Percentiles rank a stretch among this genome's conserved stretches.
These are phyloP conservation scores for Novakomyces olei DNA, from an alignment of 805 yeast genomes.

Conservation along the genomic window DNA sequence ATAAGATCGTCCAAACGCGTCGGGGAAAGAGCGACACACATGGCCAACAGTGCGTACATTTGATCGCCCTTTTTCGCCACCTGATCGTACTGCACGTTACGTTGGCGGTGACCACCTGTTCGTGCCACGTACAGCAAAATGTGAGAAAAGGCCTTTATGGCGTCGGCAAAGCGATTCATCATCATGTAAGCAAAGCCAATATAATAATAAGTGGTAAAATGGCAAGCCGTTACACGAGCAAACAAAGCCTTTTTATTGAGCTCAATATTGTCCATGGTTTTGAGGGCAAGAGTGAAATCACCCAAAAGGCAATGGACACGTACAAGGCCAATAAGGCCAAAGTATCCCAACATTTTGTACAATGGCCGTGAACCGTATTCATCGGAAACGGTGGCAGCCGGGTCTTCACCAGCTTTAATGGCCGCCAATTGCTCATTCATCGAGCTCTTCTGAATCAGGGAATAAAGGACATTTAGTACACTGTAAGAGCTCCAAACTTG, in stretches of 20 bases:
- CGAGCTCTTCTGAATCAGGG: constrained; percentile 22
- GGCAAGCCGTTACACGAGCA: constrained; percentile 27
- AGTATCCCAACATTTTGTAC: constrained; percentile 27
- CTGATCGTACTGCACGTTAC: constrained; percentile 24
- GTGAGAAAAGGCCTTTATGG: constrained; percentile 27
- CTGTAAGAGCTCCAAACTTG: constrained; percentile 27
- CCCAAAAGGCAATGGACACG: constrained; percentile 30
- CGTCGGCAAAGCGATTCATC: constrained; percentile 29
- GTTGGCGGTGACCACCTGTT: constrained; percentile 21
- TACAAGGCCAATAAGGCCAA: constrained; percentile 26
- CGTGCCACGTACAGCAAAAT: constrained; percentile 25
- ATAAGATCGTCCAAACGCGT: constrained; percentile 26
- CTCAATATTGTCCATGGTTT: constrained; percentile 27
- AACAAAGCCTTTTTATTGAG: constrained; percentile 27
- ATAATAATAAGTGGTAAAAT: constrained; percentile 29
- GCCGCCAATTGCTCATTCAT: constrained; percentile 21
- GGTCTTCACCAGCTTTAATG: constrained; percentile 14
- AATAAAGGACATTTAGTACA: constrained; percentile 27
- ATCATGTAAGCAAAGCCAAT: constrained; percentile 30
- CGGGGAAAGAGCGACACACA: constrained; percentile 25
- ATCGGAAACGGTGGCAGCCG: constrained; percentile 20
- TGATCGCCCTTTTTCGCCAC: constrained; percentile 28
- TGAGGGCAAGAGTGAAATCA: constrained; percentile 27
- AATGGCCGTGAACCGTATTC: constrained; percentile 23
- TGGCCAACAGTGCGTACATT: constrained; percentile 28